Base-by-base conservation (phyloP, 305 asterid species). In the Plantago coronopus region DNA sequence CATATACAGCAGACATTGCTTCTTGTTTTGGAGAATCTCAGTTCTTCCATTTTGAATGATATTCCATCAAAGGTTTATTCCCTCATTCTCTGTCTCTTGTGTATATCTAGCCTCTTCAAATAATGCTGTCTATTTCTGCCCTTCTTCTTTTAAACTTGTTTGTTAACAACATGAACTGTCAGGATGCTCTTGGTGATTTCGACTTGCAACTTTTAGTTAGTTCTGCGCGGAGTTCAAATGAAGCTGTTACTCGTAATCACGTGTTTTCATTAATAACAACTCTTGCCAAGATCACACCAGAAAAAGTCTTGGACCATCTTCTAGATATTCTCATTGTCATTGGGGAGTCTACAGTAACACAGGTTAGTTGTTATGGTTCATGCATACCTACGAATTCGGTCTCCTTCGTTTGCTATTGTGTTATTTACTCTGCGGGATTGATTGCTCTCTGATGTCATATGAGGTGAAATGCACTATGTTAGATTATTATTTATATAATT, bases 1-100 rank as follows among this genome's bases (percentile, higher is more conserved):
- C 80, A 79, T 72, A 69, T 85, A 76, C 95, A 81, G 74, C 97
- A 93, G 75, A 78, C 88, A 44, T 65, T 80, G 73, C 86, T 93
- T 38, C 64, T 77, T 54, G 73, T 83, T 31, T 70, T 93, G 84
- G 97, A 93, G 67, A 90, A 89, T 75, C 87, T 93, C 64, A 19
- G 75, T 75, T 79, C 82, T 64, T 81, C 87, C 54, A 58, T 73
- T 48, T 56, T 63, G 48, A 74, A 49, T 74, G 76, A 81, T 69
- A 44, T 45, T 61, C 63, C 72, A 12, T 63, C 51, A 45, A 77
- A 80, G 95, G 96, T 86, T 67, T 64, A 55, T 20, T 10, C 43
- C 15, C 40, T 48, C n/a, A n/a, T n/a, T n/a, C n/a, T n/a, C 55
- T 20, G 55, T 42, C 47, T 59, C 62, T 71, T 17, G 55, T 25